Conservation (phyloP, 768 basidiomycete species). For the Pleurotus ostreatus region DNA sequence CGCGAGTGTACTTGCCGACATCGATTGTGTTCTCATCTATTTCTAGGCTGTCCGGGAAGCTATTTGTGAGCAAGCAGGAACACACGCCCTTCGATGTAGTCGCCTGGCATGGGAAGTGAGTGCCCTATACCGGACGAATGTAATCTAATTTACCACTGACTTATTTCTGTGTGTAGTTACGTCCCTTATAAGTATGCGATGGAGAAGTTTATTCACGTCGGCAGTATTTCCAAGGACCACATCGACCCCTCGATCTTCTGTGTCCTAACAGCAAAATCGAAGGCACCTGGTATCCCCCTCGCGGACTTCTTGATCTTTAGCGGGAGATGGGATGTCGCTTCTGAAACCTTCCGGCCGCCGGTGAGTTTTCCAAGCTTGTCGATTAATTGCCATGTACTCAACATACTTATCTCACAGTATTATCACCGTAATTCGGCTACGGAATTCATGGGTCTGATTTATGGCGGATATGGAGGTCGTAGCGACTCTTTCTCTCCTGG, state of each 20-base stretch:
- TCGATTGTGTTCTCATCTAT: neutral
- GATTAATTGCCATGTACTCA: neutral
- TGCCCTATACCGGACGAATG: slow-evolving; percentile 2
- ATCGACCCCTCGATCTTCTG: slow-evolving; percentile 70
- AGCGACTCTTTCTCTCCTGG: slow-evolving; percentile 62
- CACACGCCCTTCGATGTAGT: slow-evolving; percentile 74
- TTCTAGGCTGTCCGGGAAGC: slow-evolving; percentile 47
- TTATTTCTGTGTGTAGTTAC: slow-evolving; percentile 33
- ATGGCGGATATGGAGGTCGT: slow-evolving; percentile 60
- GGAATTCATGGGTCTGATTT: slow-evolving; percentile 64
- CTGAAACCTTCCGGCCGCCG: slow-evolving; percentile 56
- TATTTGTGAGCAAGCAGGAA: slow-evolving; percentile 50
- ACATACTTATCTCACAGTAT: slow-evolving; percentile 31
- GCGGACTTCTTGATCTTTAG: slow-evolving; percentile 65
- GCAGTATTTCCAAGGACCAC: slow-evolving; percentile 64
- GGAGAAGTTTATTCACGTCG: slow-evolving; percentile 60
- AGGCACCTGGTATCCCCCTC: slow-evolving; percentile 52
- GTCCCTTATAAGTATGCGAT: slow-evolving; percentile 65
- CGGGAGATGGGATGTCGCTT: slow-evolving; percentile 61
- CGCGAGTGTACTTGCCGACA: slow-evolving; percentile 15
- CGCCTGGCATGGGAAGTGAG: slow-evolving; percentile 67
- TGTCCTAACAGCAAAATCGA: slow-evolving; percentile 63
- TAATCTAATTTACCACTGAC: neutral
- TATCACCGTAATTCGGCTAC: slow-evolving; percentile 61
- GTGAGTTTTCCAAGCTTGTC: slow-evolving; percentile 24